Evolutionary conservation across 352 stramenopile genomes (phyloP), one percentile per base, ranked within the genome.

Genomic region (Sclerospora graminicola): DNA sequence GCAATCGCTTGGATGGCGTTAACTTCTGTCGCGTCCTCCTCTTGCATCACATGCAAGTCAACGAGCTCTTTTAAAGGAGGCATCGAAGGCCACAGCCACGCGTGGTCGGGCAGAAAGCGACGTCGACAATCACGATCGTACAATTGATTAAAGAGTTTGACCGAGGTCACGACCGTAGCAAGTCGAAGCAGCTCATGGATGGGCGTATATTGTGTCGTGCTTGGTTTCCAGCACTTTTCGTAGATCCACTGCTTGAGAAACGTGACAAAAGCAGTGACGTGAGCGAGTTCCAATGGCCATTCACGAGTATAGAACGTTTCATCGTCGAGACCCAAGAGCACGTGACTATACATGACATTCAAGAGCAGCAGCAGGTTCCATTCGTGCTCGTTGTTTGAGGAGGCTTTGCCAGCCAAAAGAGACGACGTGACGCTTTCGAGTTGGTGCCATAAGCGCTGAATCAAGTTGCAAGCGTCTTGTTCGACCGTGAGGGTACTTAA

Each of bases 91-190:
- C 78, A 89, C 28, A 86, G 40, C 77, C 77, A 89, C 11, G 63
- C 55, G 23, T 51, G 55, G 2, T 71, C 63, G 8, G 43, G 11
- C 30, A 69, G 61, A 45, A 84, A 80, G 8, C 49, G 51, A 14
- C 67, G 68, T 19, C 75, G 66, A 23, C 62, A 81, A 38, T 88
- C 69, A 1, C 78, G 78, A 43, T 83, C 75, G 37, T 84, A 86
- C 8, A 90, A 54, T 45, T 86, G 75, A 43, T 90, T 90, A 43
- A 84, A 88, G 8, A 90, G 57, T 52, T 83, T 83, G 8, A 88
- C 59, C 0, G 72, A 73, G 1, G 71, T 76, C 24, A 75, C 72
- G 20, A 87, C 60, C 0, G 58, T 43, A 1, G 69, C 55, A 26
- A 89, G 76, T 11, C 75, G 34, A 14, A 49, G 40, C 20, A 65